Evolutionary conservation across 148 eudicot genomes (phyloP).

Genomic region (Pharnaceum exiguum): DNA sequence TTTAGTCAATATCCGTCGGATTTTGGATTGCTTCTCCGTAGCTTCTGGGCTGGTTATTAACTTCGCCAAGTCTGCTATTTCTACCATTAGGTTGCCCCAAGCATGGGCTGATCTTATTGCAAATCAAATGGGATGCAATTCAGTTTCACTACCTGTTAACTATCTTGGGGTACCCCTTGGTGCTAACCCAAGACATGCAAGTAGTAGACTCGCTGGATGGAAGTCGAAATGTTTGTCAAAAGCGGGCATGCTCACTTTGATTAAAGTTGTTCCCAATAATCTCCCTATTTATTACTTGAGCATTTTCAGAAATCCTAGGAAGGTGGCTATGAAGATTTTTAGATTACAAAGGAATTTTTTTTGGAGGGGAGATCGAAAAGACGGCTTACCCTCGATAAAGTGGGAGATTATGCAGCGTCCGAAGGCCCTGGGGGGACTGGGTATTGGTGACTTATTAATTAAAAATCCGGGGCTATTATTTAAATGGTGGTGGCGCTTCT

Average conservation of each 20-base stretch:
- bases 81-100: neutral
- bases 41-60: neutral
- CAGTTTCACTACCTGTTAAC: neutral
- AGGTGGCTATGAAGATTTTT: neutral
- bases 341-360: neutral
- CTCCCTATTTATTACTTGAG: neutral
- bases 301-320: neutral
- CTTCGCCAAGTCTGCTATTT: neutral
- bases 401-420: neutral
- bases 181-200: neutral
- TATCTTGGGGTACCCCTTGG: constrained; percentile 5
- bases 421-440: neutral
- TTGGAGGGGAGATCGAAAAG: neutral
- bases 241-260: neutral
- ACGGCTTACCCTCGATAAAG: neutral
- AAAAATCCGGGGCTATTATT: neutral
- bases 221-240: neutral
- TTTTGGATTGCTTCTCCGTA: neutral
- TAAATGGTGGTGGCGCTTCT: constrained; percentile 1
- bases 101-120: neutral
- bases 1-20: neutral
- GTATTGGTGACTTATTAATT: neutral
- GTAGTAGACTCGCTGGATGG: neutral
- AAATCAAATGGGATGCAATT: neutral
- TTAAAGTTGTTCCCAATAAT: neutral